Evolutionary conservation across 2,329 filamentous ascomycete species (phyloP).

Genomic region (Cercospora beticola): DNA sequence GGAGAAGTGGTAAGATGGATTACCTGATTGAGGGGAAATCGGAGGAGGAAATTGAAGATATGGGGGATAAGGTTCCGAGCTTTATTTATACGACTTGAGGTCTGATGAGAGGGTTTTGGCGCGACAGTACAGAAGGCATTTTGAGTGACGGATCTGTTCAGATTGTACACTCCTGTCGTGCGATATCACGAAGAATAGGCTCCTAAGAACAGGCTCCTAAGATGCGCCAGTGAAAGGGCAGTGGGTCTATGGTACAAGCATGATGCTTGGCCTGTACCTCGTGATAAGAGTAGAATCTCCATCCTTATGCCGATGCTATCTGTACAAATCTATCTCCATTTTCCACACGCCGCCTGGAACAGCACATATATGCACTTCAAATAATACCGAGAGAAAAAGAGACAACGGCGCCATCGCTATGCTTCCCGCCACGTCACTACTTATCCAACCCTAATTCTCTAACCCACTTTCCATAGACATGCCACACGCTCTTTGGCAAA

Average conservation of each 20-base stretch:
- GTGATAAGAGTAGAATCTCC: not conserved
- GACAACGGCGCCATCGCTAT: not conserved
- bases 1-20: conserved; percentile 65
- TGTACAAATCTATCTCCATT: not conserved
- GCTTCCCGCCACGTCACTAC: not conserved
- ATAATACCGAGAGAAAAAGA: not conserved
- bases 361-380: not conserved
- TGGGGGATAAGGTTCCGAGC: conserved; percentile 19
- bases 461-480: conserved; percentile 11
- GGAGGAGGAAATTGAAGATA: conserved; percentile 15
- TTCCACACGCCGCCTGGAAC: not conserved
- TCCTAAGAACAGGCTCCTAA: not conserved
- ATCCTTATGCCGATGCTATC: not conserved
- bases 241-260: not conserved
- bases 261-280: not conserved
- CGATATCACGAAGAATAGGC: not conserved
- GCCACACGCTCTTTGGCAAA: conserved; percentile 28
- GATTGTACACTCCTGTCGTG: not conserved
- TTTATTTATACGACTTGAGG: conserved; percentile 18
- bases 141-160: not conserved
- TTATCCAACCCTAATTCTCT: conserved; percentile 5
- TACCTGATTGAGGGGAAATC: conserved; percentile 30
- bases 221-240: not conserved
- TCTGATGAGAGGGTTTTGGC: not conserved
- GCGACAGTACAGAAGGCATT: not conserved